Conservation (phyloP, 345 rosid species). For the Eucalyptus curtisii region DNA sequence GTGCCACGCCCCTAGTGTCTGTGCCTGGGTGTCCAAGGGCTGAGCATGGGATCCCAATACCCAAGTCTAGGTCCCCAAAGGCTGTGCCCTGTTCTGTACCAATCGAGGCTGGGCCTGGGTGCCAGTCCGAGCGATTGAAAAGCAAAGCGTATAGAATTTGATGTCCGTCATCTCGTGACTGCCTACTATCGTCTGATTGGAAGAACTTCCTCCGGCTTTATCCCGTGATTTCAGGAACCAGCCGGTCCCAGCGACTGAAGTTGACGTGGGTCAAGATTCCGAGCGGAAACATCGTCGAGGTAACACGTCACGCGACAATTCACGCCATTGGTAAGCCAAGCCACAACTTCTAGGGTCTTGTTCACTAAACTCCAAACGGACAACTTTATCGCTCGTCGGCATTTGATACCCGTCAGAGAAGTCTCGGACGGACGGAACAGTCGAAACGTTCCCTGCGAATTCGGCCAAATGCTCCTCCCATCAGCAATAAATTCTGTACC, state of each 20-base stretch:
- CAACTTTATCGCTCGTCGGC: neutral
- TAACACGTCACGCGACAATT: neutral
- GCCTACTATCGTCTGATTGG: neutral
- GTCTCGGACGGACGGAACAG: neutral
- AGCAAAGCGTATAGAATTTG: neutral
- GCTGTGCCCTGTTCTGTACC: rapidly evolving
- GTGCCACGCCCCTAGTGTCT: rapidly evolving
- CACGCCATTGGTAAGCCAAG: neutral
- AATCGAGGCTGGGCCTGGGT: neutral
- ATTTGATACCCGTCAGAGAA: neutral
- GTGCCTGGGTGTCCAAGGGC: rapidly evolving
- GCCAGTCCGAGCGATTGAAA: neutral
- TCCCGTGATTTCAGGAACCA: neutral
- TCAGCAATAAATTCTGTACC: neutral
- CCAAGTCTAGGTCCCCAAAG: neutral
- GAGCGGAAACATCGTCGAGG: neutral
- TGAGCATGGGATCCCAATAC: rapidly evolving
- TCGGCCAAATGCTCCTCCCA: neutral
- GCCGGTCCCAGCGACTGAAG: neutral
- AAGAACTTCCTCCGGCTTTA: neutral
- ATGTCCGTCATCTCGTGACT: neutral
- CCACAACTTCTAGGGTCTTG: neutral
- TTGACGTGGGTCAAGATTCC: neutral
- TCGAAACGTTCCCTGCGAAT: neutral
- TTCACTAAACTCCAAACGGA: neutral